Evolutionary conservation across 768 basidiomycete species (phyloP).

Genomic region (Boletus huronensis): DNA sequence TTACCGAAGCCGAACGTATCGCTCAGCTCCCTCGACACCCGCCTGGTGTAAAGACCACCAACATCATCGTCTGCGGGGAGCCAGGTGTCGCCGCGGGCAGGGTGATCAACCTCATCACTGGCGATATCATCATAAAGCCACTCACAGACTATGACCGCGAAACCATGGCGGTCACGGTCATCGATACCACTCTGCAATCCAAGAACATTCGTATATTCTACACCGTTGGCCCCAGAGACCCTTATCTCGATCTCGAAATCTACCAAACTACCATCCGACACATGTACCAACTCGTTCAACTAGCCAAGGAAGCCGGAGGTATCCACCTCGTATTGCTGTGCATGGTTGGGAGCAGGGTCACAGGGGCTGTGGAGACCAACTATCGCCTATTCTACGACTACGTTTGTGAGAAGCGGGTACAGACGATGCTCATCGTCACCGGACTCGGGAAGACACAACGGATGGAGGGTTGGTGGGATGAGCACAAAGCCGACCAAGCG

Average conservation of each 20-base stretch:
- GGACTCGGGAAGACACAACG: slow-evolving; percentile 34
- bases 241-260: slow-evolving; percentile 17
- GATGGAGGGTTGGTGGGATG: slow-evolving; percentile 36
- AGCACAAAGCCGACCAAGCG: slow-evolving; percentile 12
- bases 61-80: slow-evolving; percentile 43
- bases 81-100: slow-evolving; percentile 32
- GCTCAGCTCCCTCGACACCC: slow-evolving; percentile 17
- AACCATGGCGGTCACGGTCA: slow-evolving; percentile 29
- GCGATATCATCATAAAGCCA: slow-evolving; percentile 16
- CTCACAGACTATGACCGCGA: slow-evolving; percentile 28
- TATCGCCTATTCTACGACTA: slow-evolving; percentile 36
- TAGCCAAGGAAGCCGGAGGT: slow-evolving; percentile 25
- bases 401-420: slow-evolving; percentile 36
- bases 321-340: slow-evolving; percentile 39
- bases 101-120: slow-evolving; percentile 28
- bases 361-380: slow-evolving; percentile 32
- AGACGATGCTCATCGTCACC: slow-evolving; percentile 36
- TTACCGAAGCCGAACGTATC: slow-evolving; percentile 18
- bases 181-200: slow-evolving; percentile 23
- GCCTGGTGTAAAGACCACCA: slow-evolving; percentile 24
- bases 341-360: slow-evolving; percentile 38
- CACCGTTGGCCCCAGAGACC: slow-evolving; percentile 31
- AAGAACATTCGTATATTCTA: slow-evolving; percentile 27
- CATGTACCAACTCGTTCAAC: slow-evolving; percentile 28
- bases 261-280: slow-evolving; percentile 22